Evolutionary conservation across 768 basidiomycete genomes (phyloP), one percentile per base, ranked within the genome.

Genomic region (Leccinum truebloodii): DNA sequence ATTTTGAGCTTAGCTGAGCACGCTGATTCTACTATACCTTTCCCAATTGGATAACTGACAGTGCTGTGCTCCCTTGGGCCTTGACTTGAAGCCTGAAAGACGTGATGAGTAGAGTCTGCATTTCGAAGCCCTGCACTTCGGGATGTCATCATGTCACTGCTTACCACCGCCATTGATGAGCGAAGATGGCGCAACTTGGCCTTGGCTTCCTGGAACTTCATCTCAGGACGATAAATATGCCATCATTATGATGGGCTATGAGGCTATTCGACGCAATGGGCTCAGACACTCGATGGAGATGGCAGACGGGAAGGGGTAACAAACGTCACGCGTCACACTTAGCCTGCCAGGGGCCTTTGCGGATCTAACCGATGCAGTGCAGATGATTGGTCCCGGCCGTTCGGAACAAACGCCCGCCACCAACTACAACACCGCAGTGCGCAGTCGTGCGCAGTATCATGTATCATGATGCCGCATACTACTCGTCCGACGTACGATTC

Each of bases 121-220:
- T 41, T n/a, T n/a, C 18, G 39, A 41, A 41, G 39, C 18, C 6
- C 6, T 16, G 14, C 37, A 14, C 14, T 37, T 37, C 37, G 7
- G 30, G 8, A 30, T 26, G 26, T 26, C 26, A 26, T 26, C 26
- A 28, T 32, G 32, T 32, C 32, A 32, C 14, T 65, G 18, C 60
- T 71, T 32, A 66, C 69, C 16, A 63, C 57, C 13, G 58, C 69
- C 10, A 63, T 73, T 6, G 69, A 71, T 48, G 39, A 2, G 35
- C 14, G 14, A 37, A 14, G 69, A 73, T 16, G 72, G 73, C 32
- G 2, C 55, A 2, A 63, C 66, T 4, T 73, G 35, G 73, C 24
- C 66, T 4, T 73, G 35, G 73, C 24, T 57, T 39, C 57, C 67
- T 4, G 73, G 69, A 14, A 63, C n/a, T n/a, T n/a, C 55, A 6